Conservation (phyloP, 1,284 basidiomycete species). For the Sphaerobolus stellatus region DNA sequence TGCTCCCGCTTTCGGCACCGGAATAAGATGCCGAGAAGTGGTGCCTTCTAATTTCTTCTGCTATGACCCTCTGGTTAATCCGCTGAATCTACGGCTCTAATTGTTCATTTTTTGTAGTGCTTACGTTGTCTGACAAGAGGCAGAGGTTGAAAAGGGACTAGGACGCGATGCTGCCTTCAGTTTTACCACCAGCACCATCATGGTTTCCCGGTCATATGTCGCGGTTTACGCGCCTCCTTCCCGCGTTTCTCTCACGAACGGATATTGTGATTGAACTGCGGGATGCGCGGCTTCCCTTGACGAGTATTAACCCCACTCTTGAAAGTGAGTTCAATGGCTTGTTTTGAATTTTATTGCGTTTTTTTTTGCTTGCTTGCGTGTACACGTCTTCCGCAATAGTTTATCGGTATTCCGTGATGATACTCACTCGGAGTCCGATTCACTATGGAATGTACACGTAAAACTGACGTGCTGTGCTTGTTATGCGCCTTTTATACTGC, state of each 20-base stretch:
- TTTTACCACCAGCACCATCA: conserved; percentile 76
- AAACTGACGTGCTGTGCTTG: too few species aligned
- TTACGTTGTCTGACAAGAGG: neutral
- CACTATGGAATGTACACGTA: too few species aligned
- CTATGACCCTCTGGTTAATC: too few species aligned
- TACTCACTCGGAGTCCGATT: too few species aligned
- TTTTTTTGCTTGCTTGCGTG: neutral
- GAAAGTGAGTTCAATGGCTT: conserved; percentile 56
- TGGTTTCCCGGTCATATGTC: conserved; percentile 99
- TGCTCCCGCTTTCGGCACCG: too few species aligned
- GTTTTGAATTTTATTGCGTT: neutral
- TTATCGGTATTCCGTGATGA: too few species aligned
- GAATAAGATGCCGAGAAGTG: too few species aligned
- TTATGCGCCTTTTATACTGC: too few species aligned
- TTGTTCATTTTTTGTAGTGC: neutral
- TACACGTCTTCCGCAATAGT: neutral
- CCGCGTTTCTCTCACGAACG: conserved; percentile 73
- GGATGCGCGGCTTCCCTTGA: conserved; percentile 90
- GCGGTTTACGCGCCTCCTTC: conserved; percentile 77
- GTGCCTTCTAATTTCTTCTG: too few species aligned
- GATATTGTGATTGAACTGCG: conserved; percentile 94
- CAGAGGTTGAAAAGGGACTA: neutral
- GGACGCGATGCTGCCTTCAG: conserved; percentile 34
- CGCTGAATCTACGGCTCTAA: neutral
- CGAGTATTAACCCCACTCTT: conserved; percentile 88